Evolutionary conservation across 2,329 filamentous ascomycete genomes (phyloP).

Genomic region (Calonectria naviculata): DNA sequence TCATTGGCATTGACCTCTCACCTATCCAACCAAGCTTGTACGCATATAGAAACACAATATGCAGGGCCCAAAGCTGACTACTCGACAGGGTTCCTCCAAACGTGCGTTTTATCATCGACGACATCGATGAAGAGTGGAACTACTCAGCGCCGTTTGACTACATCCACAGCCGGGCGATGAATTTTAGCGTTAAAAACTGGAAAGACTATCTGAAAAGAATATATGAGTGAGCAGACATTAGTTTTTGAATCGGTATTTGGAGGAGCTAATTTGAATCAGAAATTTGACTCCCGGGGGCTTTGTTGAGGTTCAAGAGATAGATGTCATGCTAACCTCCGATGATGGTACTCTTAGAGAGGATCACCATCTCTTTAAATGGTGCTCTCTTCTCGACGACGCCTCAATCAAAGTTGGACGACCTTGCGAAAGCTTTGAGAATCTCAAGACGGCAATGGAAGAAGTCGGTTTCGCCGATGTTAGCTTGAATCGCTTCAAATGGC

Average conservation of each 20-base stretch:
- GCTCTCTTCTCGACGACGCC: slow-evolving; percentile 40
- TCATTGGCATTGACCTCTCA: neutral
- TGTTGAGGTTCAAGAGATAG: slow-evolving; percentile 34
- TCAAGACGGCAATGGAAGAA: slow-evolving; percentile 50
- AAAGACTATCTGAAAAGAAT: neutral
- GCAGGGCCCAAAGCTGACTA: neutral
- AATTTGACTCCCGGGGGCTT: slow-evolving; percentile 28
- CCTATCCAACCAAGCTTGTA: slow-evolving; percentile 5
- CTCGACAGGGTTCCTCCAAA: slow-evolving; percentile 9
- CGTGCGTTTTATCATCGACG: slow-evolving; percentile 15
- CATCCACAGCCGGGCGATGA: slow-evolving; percentile 18
- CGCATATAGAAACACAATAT: neutral
- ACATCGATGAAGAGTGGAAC: slow-evolving; percentile 19
- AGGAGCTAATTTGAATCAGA: neutral
- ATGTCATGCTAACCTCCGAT: slow-evolving; percentile 29
- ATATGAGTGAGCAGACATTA: neutral
- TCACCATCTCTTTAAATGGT: slow-evolving; percentile 36
- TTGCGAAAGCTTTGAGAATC: slow-evolving; percentile 32
- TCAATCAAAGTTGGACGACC: slow-evolving; percentile 42
- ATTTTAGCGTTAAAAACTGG: slow-evolving; percentile 4
- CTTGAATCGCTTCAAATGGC: slow-evolving; percentile 59
- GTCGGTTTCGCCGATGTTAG: slow-evolving; percentile 63
- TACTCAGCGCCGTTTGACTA: slow-evolving; percentile 12
- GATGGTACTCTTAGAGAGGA: slow-evolving; percentile 32
- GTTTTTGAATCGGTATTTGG: accelerated